Conservation (phyloP, 169 alveolate genomes). For the Plasmodium relictum region DNA sequence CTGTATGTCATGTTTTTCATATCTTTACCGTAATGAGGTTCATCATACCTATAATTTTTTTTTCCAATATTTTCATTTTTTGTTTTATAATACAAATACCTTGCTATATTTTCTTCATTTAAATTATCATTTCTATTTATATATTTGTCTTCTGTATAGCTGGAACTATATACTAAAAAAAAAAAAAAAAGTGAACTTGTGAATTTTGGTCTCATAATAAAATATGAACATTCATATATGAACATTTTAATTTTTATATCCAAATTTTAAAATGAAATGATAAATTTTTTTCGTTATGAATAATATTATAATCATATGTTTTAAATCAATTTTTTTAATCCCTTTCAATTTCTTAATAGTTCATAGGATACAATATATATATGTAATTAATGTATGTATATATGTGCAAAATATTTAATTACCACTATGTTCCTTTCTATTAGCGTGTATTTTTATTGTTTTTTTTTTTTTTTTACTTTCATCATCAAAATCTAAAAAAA, state of each 20-base stretch:
- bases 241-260: no score
- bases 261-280: no score
- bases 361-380: no score
- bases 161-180: conserved; percentile 14
- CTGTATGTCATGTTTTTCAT: conserved; percentile 33
- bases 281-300: no score
- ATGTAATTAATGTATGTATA: background rate
- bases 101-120: conserved; percentile 32
- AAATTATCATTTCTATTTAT: conserved; percentile 2
- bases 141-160: background rate
- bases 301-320: no score
- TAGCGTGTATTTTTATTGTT: conserved; percentile 39
- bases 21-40: conserved; percentile 60
- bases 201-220: background rate
- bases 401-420: background rate
- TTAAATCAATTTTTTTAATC: no score
- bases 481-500: conserved; percentile 15
- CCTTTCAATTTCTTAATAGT: no score
- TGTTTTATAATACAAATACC: conserved; percentile 47
- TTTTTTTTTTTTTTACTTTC: conserved; percentile 13
- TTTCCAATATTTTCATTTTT: background rate
- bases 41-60: conserved; percentile 25
- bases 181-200: background rate
- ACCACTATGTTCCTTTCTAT: conserved; percentile 44
- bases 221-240: background rate